Base-by-base conservation (phyloP, 345 rosid genomes). In the Laguncularia racemosa region DNA sequence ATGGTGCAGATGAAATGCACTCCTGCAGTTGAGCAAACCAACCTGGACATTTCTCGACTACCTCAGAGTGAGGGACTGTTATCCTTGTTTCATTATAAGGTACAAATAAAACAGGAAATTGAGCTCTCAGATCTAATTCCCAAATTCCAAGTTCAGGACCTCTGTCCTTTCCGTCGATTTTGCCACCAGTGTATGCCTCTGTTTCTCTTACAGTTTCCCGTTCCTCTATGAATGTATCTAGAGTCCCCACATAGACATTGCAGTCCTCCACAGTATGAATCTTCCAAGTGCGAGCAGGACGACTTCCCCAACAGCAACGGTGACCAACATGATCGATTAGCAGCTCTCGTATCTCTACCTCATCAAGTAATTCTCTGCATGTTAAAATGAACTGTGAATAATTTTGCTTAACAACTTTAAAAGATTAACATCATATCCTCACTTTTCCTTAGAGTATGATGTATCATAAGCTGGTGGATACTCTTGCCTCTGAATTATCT, bases 291-390 rank as follows among this genome's bases (percentile, higher is more conserved):
- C 99, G 84, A 77, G 99, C 92, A 23, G 95, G 99, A 59, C 83
- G 92, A 62, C 99, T 93, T 64, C 97, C 99, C 97, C 97, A 89
- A 74, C 99, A 93, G 55, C 96, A 93, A 51, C 85, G 89, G 62
- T 89, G 99, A 28, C 92, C 96, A 12, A 93, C 83, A 62, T 87
- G 95, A 66, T 89, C 95, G 57, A 93, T 84, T n/a, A 93, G 96
- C 69, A 93, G 78, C 71, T 87, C 96, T 44, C 95, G 77, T 69
- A 89, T 89, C 69, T 89, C 97, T 53, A 89, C 83, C 76, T 85
- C 99, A 74, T 89, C 99, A 70, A 93, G 72, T 58, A 72, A 62
- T 78, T 81, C 86, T 86, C 97, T 93, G 69, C 64, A 62, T 16
- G 23, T 33, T 6, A 33, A 33, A 33, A 6, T 9, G 7, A 33